phyloP scores from a whole-genome alignment of 73 alveolate genomes.

The Tetrahymena borealis region DNA sequence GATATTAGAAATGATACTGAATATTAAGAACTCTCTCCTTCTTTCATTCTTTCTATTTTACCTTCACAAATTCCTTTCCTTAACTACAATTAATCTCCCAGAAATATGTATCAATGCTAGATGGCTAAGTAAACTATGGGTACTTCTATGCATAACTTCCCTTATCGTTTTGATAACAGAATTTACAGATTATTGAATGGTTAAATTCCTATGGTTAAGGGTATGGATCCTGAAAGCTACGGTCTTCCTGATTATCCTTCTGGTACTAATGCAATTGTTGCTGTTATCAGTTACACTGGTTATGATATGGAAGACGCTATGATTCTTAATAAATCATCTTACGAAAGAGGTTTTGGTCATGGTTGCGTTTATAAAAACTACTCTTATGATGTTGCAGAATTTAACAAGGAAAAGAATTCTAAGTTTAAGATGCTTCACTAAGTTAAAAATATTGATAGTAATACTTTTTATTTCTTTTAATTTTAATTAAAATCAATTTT shows the following conservation, averaged over 20 bases:
- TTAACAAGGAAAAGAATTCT: slow-evolving; percentile 53
- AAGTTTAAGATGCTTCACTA: background rate
- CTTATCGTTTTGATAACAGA: slow-evolving; percentile 91
- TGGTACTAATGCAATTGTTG: slow-evolving; percentile 99
- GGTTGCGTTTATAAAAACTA: slow-evolving; percentile 87
- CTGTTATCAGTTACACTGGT: slow-evolving; percentile 99
- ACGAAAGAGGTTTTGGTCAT: slow-evolving; percentile 99
- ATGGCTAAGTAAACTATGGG: slow-evolving; percentile 99
- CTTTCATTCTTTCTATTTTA: slow-evolving; percentile 88
- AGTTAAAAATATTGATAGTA: slow-evolving; percentile 2
- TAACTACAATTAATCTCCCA: slow-evolving; percentile 96
- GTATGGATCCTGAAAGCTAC: slow-evolving; percentile 69
- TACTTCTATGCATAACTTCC: slow-evolving; percentile 94
- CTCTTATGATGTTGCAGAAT: background rate
- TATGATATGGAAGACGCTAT: slow-evolving; percentile 99
- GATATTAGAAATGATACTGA: slow-evolving; percentile 87
- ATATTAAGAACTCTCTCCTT: slow-evolving; percentile 91
- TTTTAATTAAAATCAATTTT: background rate
- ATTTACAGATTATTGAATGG: slow-evolving; percentile 80
- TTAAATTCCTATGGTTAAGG: slow-evolving; percentile 89
- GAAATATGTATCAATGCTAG: slow-evolving; percentile 98
- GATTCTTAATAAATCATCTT: slow-evolving; percentile 93
- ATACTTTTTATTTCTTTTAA: background rate
- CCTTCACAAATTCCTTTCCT: slow-evolving; percentile 97
- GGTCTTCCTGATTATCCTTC: slow-evolving; percentile 94